Base-by-base conservation (phyloP, 768 basidiomycete genomes). In the Lactifluus volemus region DNA sequence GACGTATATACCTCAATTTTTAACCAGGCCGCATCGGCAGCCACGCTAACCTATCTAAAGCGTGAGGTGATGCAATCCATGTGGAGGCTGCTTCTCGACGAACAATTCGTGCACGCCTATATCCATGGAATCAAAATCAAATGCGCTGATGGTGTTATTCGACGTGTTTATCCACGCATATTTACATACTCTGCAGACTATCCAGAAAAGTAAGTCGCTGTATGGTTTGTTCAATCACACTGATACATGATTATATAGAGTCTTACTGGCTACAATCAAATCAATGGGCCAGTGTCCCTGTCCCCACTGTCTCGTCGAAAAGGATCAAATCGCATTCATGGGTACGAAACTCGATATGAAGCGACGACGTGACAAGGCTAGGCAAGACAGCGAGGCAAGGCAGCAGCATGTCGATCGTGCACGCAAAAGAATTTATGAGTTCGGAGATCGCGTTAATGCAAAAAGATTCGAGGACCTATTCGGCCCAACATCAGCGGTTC, bases 171-270 rank as follows among this genome's bases (percentile, higher is more conserved):
- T 49, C 66, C 65, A 0, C 61, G 68, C 1, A 47, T 72, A 2
- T 70, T 70, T 50, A 67, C 61, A 6, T 71, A 72, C 44, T 68
- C 58, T 4, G 42, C 32, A 0, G 58, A 59, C 50, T 72, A 72
- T 54, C 70, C 69, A 0, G 69, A 71, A 21, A 70, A 71, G 71
- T 72, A 25, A 25, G 1, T 25, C 2, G 25, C 25, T 25, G 25
- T 25, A 25, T 25, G 25, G 2, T 25, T 25, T 25, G 1, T 25
- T 1, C 25, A 25, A 25, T 25, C 25, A 25, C 25, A 25, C 25
- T 25, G 25, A 25, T 25, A 25, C 25, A 25, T 25, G 1, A 25
- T 1, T 25, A 25, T 25, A 14, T 14, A 49, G 36, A 12, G 38
- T 19, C 48, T 5, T 44, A 9, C 7, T 55, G 3, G 25, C 44